Percentiles rank a stretch among this genome's conserved stretches.
phyloP scores from a whole-genome alignment of 768 basidiomycete genomes.

The Psilocybe azurescens region DNA sequence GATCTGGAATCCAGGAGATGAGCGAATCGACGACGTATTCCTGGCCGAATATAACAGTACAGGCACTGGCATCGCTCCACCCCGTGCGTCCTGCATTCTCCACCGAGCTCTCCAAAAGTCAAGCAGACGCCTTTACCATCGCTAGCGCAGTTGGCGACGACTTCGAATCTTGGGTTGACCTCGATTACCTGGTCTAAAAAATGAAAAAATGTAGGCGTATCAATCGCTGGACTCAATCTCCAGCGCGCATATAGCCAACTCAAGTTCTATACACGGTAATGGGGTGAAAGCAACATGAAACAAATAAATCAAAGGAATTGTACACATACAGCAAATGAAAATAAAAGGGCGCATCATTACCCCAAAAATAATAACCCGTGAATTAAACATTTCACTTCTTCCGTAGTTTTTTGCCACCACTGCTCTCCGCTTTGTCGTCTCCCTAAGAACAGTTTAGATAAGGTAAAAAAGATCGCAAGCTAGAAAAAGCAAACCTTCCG shows the following conservation, averaged over 20 bases:
- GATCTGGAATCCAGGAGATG: constrained; percentile 43
- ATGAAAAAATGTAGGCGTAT: background rate
- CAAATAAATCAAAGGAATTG: background rate
- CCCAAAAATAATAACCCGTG: background rate
- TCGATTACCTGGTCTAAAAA: constrained; percentile 19
- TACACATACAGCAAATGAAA: constrained; percentile 11
- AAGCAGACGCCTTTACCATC: constrained; percentile 42
- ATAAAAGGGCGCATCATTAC: constrained; percentile 1
- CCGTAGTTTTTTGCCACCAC: constrained; percentile 45
- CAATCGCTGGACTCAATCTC: background rate
- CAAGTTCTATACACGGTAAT: background rate
- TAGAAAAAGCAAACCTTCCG: constrained; percentile 53
- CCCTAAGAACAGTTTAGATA: constrained; percentile 32
- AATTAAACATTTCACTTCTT: constrained; percentile 38
- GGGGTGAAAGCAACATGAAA: constrained; percentile 11
- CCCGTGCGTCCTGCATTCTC: constrained; percentile 43
- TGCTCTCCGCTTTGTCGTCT: constrained; percentile 44
- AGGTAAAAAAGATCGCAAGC: background rate
- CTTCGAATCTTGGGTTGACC: constrained; percentile 41
- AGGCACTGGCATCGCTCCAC: constrained; percentile 38
- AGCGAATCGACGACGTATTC: constrained; percentile 44
- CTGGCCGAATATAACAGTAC: constrained; percentile 51
- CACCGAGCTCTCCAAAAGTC: constrained; percentile 34
- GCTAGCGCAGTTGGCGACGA: constrained; percentile 48
- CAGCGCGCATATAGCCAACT: background rate